These are phyloP conservation scores for Agaricus blazei DNA, from an alignment of 768 basidiomycete genomes.

Conservation along the genomic window DNA sequence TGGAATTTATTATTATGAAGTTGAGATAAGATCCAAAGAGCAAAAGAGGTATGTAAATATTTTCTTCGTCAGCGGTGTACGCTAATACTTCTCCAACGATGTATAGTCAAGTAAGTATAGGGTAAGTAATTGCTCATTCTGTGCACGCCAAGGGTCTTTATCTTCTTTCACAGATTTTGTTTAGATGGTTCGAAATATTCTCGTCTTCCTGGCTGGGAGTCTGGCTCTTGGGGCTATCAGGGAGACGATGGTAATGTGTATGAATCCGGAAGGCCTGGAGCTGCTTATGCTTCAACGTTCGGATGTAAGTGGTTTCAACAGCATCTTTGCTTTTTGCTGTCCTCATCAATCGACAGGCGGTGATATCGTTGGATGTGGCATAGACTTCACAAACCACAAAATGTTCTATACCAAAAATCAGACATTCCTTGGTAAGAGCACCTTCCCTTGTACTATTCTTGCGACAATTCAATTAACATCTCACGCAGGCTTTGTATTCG, in stretches of 20 bases:
- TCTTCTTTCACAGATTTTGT: conserved; percentile 48
- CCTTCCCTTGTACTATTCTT: not conserved
- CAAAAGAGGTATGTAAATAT: conserved; percentile 60
- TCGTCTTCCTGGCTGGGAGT: conserved; percentile 84
- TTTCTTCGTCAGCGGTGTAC: not conserved
- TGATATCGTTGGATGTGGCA: conserved; percentile 87
- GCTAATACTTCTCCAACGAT: conserved; percentile 12
- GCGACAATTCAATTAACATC: conserved; percentile 6
- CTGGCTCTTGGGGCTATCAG: conserved; percentile 87
- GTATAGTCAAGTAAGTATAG: conserved; percentile 72
- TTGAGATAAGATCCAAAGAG: conserved; percentile 76
- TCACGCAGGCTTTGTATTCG: conserved; percentile 58
- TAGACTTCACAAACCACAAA: conserved; percentile 78
- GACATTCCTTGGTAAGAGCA: conserved; percentile 48
- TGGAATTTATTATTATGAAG: conserved; percentile 95
- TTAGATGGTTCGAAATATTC: conserved; percentile 58
- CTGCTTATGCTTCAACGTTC: conserved; percentile 72
- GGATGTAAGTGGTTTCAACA: conserved; percentile 50
- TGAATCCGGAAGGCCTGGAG: conserved; percentile 67
- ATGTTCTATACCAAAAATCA: conserved; percentile 94
- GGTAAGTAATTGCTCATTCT: conserved; percentile 38
- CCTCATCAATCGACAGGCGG: conserved; percentile 48
- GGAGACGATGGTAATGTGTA: conserved; percentile 85
- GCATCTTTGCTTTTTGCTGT: not conserved
- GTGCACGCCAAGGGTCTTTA: not conserved